These are phyloP conservation scores for Russula sp. DNA, from an alignment of 768 basidiomycete species.

Conservation along the genomic window DNA sequence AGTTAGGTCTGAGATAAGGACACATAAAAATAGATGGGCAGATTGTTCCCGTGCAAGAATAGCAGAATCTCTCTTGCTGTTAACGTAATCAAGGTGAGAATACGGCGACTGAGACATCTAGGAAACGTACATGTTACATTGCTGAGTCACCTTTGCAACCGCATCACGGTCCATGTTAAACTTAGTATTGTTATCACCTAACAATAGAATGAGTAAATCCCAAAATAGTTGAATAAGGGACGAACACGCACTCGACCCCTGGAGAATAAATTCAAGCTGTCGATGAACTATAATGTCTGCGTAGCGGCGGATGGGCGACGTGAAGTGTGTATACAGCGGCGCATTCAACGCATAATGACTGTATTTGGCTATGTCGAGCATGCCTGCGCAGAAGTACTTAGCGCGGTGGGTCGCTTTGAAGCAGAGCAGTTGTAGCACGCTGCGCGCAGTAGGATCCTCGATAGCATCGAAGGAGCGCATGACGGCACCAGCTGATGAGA, in stretches of 20 bases:
- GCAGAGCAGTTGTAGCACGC: constrained; percentile 77
- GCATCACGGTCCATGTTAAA: constrained; percentile 98
- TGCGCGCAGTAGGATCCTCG: constrained; percentile 65
- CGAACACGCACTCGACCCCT: constrained; percentile 54
- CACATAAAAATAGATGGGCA: constrained; percentile 90
- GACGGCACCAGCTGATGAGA: constrained; percentile 69
- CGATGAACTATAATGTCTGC: constrained; percentile 95
- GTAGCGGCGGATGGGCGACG: constrained; percentile 88
- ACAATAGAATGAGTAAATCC: constrained; percentile 13
- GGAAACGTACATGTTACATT: constrained; percentile 85
- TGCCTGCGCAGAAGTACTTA: constrained; percentile 98
- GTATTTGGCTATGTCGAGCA: constrained; percentile 99
- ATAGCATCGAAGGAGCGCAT: constrained; percentile 83
- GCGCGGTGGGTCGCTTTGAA: constrained; percentile 93
- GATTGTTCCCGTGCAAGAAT: constrained; percentile 94
- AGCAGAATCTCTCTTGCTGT: constrained; percentile 87
- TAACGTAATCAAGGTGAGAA: constrained; percentile 19
- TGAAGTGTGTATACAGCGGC: constrained; percentile 93
- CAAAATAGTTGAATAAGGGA: neutral
- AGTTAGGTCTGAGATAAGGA: constrained; percentile 91
- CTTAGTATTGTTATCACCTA: constrained; percentile 50
- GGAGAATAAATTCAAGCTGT: constrained; percentile 87
- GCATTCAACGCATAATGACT: constrained; percentile 86
- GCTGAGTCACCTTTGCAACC: constrained; percentile 95
- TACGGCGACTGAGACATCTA: neutral